Percentiles rank a stretch among this genome's conserved stretches.
Evolutionary conservation across 1,139 yeast species (phyloP).

Genomic region (Diutina mesorugosa): DNA sequence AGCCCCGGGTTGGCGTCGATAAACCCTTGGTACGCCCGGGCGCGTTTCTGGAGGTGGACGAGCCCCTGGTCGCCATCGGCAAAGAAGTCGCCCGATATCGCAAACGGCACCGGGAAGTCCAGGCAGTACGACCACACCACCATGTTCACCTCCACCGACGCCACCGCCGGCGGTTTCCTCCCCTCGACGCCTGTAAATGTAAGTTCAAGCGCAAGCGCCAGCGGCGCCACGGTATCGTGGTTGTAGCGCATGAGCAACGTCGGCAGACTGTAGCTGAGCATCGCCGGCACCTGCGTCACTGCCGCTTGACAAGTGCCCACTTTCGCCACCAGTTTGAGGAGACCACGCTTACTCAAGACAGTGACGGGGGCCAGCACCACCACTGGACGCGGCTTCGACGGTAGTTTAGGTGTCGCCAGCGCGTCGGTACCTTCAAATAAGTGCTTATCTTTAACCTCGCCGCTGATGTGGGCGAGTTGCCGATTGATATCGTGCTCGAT

Average conservation of each 20-base stretch:
- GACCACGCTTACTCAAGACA: background rate
- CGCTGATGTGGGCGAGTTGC: background rate
- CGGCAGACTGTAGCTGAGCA: background rate
- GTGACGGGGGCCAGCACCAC: background rate
- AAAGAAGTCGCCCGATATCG: slow-evolving; percentile 29
- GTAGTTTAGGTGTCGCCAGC: too few species aligned
- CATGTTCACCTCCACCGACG: slow-evolving; percentile 21
- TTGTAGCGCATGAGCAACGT: background rate
- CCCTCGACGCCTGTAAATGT: background rate
- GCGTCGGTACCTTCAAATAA: background rate
- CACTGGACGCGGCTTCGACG: background rate
- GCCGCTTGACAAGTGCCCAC: background rate
- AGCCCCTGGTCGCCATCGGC: slow-evolving; percentile 7
- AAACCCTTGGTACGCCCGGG: background rate
- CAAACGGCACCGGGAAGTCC: slow-evolving; percentile 30
- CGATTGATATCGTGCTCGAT: background rate
- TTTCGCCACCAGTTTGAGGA: background rate
- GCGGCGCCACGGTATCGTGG: background rate
- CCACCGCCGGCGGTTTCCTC: slow-evolving; percentile 18
- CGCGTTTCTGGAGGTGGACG: background rate
- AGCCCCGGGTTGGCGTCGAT: background rate
- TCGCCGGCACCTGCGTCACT: background rate
- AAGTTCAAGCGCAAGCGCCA: background rate
- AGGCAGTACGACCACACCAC: slow-evolving; percentile 31
- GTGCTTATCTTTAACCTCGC: background rate